Conservation (phyloP, 2,329 filamentous ascomycete genomes). For the Cadophora sp. region DNA sequence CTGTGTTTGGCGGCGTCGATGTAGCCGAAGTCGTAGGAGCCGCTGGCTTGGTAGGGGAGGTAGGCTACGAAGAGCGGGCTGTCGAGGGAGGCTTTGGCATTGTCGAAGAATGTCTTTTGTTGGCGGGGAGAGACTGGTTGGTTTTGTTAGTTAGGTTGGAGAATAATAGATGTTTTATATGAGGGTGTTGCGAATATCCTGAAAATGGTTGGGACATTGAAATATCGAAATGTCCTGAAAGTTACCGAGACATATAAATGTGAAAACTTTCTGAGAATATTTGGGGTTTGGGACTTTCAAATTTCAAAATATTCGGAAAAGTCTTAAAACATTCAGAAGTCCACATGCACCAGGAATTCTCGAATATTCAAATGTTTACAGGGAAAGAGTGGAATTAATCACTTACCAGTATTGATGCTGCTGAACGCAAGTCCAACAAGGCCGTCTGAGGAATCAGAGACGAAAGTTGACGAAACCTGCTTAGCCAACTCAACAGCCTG, state of each 20-base stretch:
- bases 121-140: constrained; percentile 34
- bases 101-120: constrained; percentile 45
- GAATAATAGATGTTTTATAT: neutral
- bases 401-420: constrained; percentile 43
- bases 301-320: too few relatives aligned
- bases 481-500: constrained; percentile 45
- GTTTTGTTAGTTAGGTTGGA: neutral
- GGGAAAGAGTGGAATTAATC: too few relatives aligned
- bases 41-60: constrained; percentile 54
- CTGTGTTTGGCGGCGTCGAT: constrained; percentile 59
- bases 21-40: constrained; percentile 63
- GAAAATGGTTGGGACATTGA: neutral
- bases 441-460: constrained; percentile 54
- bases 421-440: constrained; percentile 64
- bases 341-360: neutral
- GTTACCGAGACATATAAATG: neutral
- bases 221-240: neutral
- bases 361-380: neutral
- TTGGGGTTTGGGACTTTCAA: too few relatives aligned
- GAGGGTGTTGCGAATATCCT: too few relatives aligned
- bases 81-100: constrained; percentile 38
- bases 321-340: neutral
- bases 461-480: constrained; percentile 43
- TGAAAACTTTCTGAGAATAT: neutral
- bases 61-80: constrained; percentile 61